phyloP scores from a whole-genome alignment of 768 basidiomycete genomes.

The Lactarius tabidus region DNA sequence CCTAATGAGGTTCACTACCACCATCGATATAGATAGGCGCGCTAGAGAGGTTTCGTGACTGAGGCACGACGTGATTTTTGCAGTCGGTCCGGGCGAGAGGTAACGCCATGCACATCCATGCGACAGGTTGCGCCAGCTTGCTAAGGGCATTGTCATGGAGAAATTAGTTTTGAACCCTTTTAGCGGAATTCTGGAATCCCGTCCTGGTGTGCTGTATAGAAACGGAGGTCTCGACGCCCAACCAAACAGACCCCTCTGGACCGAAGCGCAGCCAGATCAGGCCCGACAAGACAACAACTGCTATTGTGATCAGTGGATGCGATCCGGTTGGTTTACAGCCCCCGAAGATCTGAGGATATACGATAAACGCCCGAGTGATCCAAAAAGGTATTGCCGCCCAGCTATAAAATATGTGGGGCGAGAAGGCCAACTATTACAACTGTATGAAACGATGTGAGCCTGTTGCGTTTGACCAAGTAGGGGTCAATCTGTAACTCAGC shows the following conservation, averaged over 20 bases:
- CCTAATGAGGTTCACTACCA: not conserved
- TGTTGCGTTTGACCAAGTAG: not conserved
- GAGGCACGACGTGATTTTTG: not conserved
- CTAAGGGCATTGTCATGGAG: not conserved
- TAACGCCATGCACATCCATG: not conserved
- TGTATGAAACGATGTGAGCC: not conserved
- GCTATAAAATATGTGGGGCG: not conserved
- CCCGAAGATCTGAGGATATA: conserved; percentile 9
- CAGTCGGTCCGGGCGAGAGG: not conserved
- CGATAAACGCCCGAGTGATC: not conserved
- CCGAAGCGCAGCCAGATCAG: not conserved
- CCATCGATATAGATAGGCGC: not conserved
- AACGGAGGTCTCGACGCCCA: not conserved
- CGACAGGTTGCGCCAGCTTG: not conserved
- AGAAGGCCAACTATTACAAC: not conserved
- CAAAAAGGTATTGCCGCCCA: conserved; percentile 7
- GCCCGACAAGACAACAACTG: not conserved
- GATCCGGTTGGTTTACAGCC: not conserved
- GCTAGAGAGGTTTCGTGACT: not conserved
- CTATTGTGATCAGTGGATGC: conserved; percentile 9
- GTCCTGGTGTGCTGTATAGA: not conserved
- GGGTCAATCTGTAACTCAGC: not conserved
- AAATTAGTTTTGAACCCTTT: not conserved
- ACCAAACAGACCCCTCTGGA: not conserved
- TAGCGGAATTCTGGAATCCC: not conserved